Evolutionary conservation across 83 land plant genomes (phyloP).

Genomic region (Picea abies): DNA sequence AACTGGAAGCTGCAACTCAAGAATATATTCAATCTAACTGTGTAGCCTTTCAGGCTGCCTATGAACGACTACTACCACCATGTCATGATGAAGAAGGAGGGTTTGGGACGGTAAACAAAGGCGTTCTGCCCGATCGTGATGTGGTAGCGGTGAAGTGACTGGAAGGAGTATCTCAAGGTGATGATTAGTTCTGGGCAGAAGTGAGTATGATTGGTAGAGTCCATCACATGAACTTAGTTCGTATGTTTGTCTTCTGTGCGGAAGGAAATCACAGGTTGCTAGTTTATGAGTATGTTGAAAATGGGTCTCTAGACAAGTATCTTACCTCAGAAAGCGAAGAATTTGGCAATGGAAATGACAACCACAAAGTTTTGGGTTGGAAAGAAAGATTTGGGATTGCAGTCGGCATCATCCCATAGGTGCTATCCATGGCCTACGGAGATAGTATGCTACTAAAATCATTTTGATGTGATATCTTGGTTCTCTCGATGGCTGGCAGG

Average conservation of each 20-base stretch:
- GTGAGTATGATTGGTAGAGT: conserved; percentile 43
- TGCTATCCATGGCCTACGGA: too few relatives aligned
- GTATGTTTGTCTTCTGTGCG: not conserved
- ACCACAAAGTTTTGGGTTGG: not conserved
- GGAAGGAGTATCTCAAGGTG: conserved; percentile 26
- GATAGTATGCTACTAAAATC: too few relatives aligned
- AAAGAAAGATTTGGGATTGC: not conserved
- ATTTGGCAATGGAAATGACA: too few relatives aligned
- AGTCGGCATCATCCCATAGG: too few relatives aligned
- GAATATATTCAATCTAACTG: conserved; percentile 74
- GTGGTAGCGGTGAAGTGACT: conserved; percentile 49
- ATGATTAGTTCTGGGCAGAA: conserved; percentile 45
- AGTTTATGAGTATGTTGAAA: conserved; percentile 41
- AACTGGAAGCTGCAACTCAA: conserved; percentile 90
- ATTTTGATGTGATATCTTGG: too few relatives aligned
- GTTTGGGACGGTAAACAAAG: conserved; percentile 48
- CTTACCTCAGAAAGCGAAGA: conserved; percentile 10
- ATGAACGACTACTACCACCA: conserved; percentile 66
- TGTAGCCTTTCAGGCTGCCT: conserved; percentile 62
- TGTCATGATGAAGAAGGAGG: conserved; percentile 73
- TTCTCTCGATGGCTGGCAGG: too few relatives aligned
- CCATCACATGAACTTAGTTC: conserved; percentile 35
- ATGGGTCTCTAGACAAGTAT: conserved; percentile 34
- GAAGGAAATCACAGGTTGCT: conserved; percentile 31
- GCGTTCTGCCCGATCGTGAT: conserved; percentile 26